A percentile compares a stretch with the other conserved stretches of the same genome.
Evolutionary conservation across 306 rosid genomes (phyloP).

Genomic region (Lupinus albus): DNA sequence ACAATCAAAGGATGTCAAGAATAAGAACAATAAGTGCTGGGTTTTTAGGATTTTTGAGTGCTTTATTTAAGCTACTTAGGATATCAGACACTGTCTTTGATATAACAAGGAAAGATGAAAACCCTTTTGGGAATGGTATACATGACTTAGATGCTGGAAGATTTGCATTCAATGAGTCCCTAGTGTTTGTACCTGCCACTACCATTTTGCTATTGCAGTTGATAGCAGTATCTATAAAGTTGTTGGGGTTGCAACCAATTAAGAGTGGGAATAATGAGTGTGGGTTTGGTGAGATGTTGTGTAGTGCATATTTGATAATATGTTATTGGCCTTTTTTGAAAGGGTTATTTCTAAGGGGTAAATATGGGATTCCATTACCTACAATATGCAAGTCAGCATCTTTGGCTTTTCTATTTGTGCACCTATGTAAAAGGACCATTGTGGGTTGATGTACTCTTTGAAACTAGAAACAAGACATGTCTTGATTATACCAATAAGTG

Average conservation of each 20-base stretch:
- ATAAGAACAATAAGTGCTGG: conserved; percentile 49
- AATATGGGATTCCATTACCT: conserved; percentile 60
- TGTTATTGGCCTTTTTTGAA: conserved; percentile 62
- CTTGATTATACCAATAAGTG: too few species aligned
- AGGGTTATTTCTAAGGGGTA: conserved; percentile 62
- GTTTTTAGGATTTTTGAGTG: conserved; percentile 49
- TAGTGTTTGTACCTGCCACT: conserved; percentile 59
- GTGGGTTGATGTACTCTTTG: conserved; percentile 4
- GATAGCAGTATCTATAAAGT: conserved; percentile 40
- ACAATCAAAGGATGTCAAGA: conserved; percentile 61
- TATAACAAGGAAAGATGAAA: conserved; percentile 59
- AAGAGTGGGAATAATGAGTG: conserved; percentile 28
- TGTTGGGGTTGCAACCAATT: conserved; percentile 32
- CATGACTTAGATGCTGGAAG: conserved; percentile 38
- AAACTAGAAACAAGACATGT: neutral
- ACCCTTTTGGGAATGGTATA: neutral
- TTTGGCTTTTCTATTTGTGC: conserved; percentile 50
- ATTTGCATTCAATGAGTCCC: conserved; percentile 59
- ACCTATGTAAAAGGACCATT: conserved; percentile 32
- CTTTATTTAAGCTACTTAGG: conserved; percentile 49
- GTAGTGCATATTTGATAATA: conserved; percentile 50
- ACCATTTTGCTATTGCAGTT: conserved; percentile 62
- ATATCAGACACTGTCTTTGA: conserved; percentile 53
- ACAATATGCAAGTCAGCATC: conserved; percentile 50
- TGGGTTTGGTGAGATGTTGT: conserved; percentile 54